These are phyloP conservation scores for Sugiyamaella marilandica DNA, from an alignment of 805 yeast genomes.

Conservation along the genomic window DNA sequence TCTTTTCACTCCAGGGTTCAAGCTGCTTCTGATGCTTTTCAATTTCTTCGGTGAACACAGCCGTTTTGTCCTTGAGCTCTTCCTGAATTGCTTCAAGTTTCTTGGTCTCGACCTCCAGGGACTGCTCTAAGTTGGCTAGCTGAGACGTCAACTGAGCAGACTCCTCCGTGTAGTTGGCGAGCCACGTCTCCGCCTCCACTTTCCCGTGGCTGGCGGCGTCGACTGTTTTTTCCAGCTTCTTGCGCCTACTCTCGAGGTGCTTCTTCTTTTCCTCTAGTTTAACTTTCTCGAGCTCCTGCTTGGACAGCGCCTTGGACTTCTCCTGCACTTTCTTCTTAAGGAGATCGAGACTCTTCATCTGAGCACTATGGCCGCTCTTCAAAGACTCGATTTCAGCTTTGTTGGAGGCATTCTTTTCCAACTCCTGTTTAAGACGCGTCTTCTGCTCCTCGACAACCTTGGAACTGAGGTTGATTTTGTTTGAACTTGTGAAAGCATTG, in stretches of 20 bases:
- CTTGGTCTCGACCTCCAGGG: constrained; percentile 49
- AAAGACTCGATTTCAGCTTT: constrained; percentile 36
- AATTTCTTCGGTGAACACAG: constrained; percentile 59
- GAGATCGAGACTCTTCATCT: constrained; percentile 20
- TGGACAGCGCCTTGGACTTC: constrained; percentile 29
- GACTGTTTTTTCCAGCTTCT: constrained; percentile 54
- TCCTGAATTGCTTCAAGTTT: constrained; percentile 59
- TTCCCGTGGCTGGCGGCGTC: constrained; percentile 44
- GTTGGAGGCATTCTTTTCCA: constrained; percentile 35
- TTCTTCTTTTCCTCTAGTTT: constrained; percentile 73
- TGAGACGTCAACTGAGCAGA: constrained; percentile 43
- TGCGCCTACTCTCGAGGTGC: constrained; percentile 53
- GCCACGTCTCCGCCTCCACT: constrained; percentile 42
- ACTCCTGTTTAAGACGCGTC: constrained; percentile 42
- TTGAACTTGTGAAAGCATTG: constrained; percentile 39
- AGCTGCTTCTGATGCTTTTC: constrained; percentile 57
- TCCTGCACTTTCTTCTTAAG: constrained; percentile 30
- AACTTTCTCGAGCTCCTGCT: constrained; percentile 54
- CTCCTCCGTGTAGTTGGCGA: constrained; percentile 44
- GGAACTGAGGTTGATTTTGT: constrained; percentile 38
- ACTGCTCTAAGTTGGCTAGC: constrained; percentile 40
- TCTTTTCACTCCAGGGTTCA: constrained; percentile 77
- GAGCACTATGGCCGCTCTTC: constrained; percentile 18
- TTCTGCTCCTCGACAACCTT: constrained; percentile 38
- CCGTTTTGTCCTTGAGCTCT: constrained; percentile 69